phyloP scores from a whole-genome alignment of 306 rosid genomes.

The Vachellia collinsii region DNA sequence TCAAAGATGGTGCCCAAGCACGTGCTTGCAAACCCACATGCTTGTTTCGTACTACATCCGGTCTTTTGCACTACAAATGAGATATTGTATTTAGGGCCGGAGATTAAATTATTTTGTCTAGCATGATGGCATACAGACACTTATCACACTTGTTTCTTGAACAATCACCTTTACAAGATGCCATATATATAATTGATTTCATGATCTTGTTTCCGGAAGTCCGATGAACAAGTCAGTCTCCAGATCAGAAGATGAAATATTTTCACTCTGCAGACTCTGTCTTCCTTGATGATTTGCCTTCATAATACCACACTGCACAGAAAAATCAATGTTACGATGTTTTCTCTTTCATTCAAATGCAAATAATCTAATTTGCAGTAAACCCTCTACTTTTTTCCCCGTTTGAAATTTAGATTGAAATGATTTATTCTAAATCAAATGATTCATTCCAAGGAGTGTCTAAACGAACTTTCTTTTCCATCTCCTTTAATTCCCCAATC shows the following conservation, averaged over 20 bases:
- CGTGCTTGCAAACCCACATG: no score
- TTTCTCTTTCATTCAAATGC: background rate
- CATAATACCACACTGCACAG: background rate
- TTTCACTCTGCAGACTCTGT: background rate
- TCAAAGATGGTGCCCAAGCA: background rate
- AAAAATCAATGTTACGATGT: background rate
- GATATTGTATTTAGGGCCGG: no score
- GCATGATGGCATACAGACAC: no score
- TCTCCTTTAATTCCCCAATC: background rate
- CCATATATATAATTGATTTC: background rate
- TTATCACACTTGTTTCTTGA: background rate
- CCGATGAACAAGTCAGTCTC: constrained; percentile 87
- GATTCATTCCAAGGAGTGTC: background rate
- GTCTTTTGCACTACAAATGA: no score
- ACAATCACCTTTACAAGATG: background rate
- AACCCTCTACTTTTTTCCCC: background rate
- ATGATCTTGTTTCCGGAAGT: constrained; percentile 53
- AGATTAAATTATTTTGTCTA: no score
- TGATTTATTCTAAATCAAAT: background rate
- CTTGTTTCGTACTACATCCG: no score
- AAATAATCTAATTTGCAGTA: background rate
- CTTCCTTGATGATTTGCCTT: background rate
- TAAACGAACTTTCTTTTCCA: background rate
- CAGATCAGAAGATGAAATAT: constrained; percentile 21
- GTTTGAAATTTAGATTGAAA: background rate